Conservation (phyloP, 441 rosid genomes). For the Mallotus japonicus region DNA sequence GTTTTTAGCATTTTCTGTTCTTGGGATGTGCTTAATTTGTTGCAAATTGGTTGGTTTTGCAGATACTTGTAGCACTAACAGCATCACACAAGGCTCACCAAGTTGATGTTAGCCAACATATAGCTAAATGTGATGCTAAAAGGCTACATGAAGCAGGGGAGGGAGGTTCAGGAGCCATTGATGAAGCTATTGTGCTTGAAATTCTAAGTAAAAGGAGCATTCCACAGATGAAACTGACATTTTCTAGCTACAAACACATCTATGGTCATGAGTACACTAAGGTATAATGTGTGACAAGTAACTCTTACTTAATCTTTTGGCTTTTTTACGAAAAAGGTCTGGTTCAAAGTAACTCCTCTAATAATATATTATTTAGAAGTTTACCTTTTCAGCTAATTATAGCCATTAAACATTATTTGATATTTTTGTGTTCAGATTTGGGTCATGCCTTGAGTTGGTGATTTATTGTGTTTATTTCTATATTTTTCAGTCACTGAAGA, state of each 20-base stretch:
- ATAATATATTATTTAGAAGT: background rate
- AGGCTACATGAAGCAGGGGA: constrained; percentile 56
- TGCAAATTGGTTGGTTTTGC: constrained; percentile 7
- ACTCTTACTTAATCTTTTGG: background rate
- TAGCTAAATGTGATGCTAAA: constrained; percentile 59
- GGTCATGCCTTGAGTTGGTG: background rate
- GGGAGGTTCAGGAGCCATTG: constrained; percentile 43
- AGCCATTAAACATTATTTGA: background rate
- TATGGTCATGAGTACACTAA: constrained; percentile 59
- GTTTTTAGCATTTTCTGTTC: background rate
- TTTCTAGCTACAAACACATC: constrained; percentile 56
- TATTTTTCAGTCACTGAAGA: constrained; percentile 40
- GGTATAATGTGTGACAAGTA: constrained; percentile 30
- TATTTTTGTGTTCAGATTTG: background rate
- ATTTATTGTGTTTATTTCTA: background rate
- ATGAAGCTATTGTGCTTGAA: constrained; percentile 55
- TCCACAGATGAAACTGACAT: constrained; percentile 53
- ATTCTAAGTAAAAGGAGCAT: constrained; percentile 63
- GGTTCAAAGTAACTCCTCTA: no score
- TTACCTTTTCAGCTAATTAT: background rate
- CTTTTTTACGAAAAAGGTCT: background rate
- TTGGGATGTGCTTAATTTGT: background rate
- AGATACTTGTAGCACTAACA: constrained; percentile 56
- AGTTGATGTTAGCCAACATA: constrained; percentile 52
- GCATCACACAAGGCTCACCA: constrained; percentile 66